Evolutionary conservation across 108 stramenopile genomes (phyloP).

Genomic region (Bacterosira constricta): DNA sequence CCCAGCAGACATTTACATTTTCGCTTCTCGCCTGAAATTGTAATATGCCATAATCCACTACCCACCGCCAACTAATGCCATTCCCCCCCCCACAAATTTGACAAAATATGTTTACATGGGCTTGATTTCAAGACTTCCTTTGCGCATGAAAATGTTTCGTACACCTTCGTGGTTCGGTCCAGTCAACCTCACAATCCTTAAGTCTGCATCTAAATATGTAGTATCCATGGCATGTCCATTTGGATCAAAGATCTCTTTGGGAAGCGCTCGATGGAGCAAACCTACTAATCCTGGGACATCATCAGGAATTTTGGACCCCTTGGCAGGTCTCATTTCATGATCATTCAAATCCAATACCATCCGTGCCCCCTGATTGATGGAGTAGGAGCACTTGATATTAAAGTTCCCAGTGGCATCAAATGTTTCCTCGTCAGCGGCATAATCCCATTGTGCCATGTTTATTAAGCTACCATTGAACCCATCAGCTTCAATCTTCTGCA

Average conservation of each 20-base stretch:
- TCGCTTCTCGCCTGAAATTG: too few relatives aligned
- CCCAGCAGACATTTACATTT: too few relatives aligned
- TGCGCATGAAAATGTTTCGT: constrained; percentile 60
- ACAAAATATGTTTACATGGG: not conserved
- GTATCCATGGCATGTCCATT: constrained; percentile 69
- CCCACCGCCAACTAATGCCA: too few relatives aligned
- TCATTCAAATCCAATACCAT: constrained; percentile 56
- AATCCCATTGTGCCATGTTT: constrained; percentile 66
- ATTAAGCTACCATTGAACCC: constrained; percentile 51
- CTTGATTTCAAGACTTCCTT: not conserved
- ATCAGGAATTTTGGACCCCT: constrained; percentile 47
- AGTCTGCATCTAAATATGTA: constrained; percentile 72
- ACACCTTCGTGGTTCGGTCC: constrained; percentile 67
- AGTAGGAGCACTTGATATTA: constrained; percentile 52
- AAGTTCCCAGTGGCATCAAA: constrained; percentile 67
- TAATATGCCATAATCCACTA: too few relatives aligned
- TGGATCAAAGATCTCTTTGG: constrained; percentile 74
- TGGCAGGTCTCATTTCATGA: constrained; percentile 46
- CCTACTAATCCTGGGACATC: constrained; percentile 59
- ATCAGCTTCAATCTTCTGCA: constrained; percentile 57
- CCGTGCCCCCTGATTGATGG: constrained; percentile 74
- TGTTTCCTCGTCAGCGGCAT: constrained; percentile 44
- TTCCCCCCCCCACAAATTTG: too few relatives aligned
- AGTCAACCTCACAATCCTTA: constrained; percentile 69
- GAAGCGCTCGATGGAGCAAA: constrained; percentile 61